Evolutionary conservation across 2,329 filamentous ascomycete genomes (phyloP), one percentile per base, ranked within the genome.

Genomic region (Aspergillus amoenus): DNA sequence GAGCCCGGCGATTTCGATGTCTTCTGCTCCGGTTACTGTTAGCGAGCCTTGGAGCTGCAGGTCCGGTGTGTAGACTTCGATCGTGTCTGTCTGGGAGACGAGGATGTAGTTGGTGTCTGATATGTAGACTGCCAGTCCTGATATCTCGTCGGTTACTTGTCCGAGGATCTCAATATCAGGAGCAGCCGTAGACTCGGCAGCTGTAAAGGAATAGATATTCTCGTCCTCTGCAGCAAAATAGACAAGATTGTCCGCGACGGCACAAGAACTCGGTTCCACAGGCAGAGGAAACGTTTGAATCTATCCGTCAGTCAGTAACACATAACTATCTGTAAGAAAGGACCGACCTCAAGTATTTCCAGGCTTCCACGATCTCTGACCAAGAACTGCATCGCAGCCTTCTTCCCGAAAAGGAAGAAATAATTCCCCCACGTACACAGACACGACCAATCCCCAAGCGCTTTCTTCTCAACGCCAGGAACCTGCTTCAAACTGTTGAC

Each of bases 211-310:
- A 30, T 54, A 54, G 34, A 54, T 17, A 0, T 22, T 54, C 1
- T 30, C 12, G 15, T 54, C 52, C 8, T 54, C 52, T 15, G 21
- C 52, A n/a, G 52, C 52, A 1, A 54, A 15, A 3, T 54, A 79
- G 47, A 81, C 70, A 8, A 66, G 66, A 0, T 70, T 67, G 11
- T 44, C 49, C n/a, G 76, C 78, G 8, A 74, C 71, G 5, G 77
- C 74, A 51, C 79, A 82, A 0, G 76, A 74, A 3, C 76, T 75
- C 3, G 74, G 70, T 54, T 81, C 79, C 11, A 78, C 71, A 0
- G 71, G 70, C 0, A 75, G 68, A 0, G 70, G 60, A 55, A 81
- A 80, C 3, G 72, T 75, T 73, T 81, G 78, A 11, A 61, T 24
- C 55, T 57, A 5, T 1, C 9, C 12, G 5, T 40, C 24, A 39